Base-by-base conservation (phyloP, 208 protist genomes). In the Leptomonas pyrrhocoris region DNA sequence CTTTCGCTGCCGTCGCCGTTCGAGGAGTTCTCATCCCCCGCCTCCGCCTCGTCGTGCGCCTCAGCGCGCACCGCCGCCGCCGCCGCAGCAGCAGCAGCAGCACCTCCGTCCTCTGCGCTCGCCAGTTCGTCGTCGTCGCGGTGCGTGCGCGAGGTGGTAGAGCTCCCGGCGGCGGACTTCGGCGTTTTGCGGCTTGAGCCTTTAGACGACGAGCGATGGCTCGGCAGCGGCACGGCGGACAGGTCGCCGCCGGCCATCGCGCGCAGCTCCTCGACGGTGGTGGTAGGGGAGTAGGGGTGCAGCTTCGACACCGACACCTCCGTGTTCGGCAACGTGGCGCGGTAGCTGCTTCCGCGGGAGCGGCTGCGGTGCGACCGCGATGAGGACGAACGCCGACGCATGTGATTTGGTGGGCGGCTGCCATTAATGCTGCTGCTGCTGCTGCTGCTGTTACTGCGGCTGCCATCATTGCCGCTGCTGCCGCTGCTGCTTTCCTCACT, bases 181-280 rank as follows among this genome's bases (percentile, higher is more conserved):
- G n/a, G n/a, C n/a, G n/a, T n/a, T n/a, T n/a, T n/a, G n/a, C n/a
- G n/a, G n/a, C n/a, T n/a, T n/a, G n/a, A n/a, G n/a, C n/a, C n/a
- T n/a, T n/a, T n/a, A n/a, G n/a, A n/a, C n/a, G n/a, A 53, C 3
- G 46, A 36, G 7, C 54, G 46, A 18, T 42, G 15, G 1, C 12
- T 25, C 25, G 60, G 68, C 15, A 63, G 56, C 46, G 67, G 61
- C n/a, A 74, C 61, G 1, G 43, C 50, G 27, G 65, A 56, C 13
- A 77, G 38, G 58, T 81, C 77, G 8, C 77, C 77, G 0, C 77
- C 77, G 21, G 71, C 77, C 50, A 82, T 66, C 34, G 61, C 67
- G 9, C 31, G 42, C 25, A 82, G 67, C 40, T 66, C 64, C 30
- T 67, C 66, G 25, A 72, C 28, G 16, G 61, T 55, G 34, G 69